These are phyloP conservation scores for Cichorium intybus DNA, from an alignment of 140 eudicot species.

Conservation along the genomic window DNA sequence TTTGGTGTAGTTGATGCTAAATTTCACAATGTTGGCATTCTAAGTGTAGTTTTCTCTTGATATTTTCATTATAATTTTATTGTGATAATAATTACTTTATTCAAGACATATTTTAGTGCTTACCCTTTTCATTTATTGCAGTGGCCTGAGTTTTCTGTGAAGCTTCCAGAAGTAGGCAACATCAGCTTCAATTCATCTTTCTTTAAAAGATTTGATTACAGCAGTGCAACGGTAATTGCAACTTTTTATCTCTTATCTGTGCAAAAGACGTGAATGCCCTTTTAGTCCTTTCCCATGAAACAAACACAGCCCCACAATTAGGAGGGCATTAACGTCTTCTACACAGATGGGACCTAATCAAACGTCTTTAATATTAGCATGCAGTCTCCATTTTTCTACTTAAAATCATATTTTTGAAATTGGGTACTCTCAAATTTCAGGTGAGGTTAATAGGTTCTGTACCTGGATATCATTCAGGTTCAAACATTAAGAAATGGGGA, in stretches of 20 bases:
- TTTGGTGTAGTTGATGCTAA: slow-evolving; percentile 4
- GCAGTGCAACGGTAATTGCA: slow-evolving; percentile 81
- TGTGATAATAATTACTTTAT: background rate
- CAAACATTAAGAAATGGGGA: slow-evolving; percentile 89
- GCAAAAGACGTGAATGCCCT: no score
- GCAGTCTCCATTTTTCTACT: background rate
- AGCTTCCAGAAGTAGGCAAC: slow-evolving; percentile 53
- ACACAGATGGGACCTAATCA: no score
- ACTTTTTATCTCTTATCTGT: background rate
- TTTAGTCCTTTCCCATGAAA: background rate
- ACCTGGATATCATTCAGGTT: slow-evolving; percentile 93
- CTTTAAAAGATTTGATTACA: slow-evolving; percentile 84
- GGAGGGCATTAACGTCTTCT: background rate
- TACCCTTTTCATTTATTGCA: slow-evolving; percentile 33
- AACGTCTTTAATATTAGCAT: background rate
- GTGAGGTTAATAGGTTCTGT: slow-evolving; percentile 95
- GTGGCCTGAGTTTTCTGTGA: slow-evolving; percentile 74
- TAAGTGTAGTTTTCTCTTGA: background rate
- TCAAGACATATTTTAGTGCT: slow-evolving; percentile 4
- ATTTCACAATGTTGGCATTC: background rate
- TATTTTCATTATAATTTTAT: background rate
- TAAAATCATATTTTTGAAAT: slow-evolving; percentile 3
- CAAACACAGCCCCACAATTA: background rate
- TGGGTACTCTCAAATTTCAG: slow-evolving; percentile 32
- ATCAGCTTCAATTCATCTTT: slow-evolving; percentile 58